phyloP scores from a whole-genome alignment of 495 filamentous ascomycete genomes.

The Cudoniella acicularis region DNA sequence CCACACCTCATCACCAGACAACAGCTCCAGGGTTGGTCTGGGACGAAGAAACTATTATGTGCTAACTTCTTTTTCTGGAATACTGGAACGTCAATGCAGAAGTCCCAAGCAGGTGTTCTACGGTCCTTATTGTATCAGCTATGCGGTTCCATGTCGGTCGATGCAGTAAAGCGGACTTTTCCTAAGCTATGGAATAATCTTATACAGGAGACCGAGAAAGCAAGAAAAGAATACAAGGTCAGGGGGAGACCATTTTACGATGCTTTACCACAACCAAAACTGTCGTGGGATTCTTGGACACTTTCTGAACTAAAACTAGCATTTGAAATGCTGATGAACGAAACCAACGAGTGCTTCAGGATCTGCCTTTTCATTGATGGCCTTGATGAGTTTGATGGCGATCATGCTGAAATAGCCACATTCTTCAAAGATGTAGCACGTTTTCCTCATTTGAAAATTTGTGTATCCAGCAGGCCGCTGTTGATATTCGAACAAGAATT shows the following conservation, averaged over 20 bases:
- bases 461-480: slow-evolving; percentile 15
- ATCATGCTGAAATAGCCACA: slow-evolving; percentile 24
- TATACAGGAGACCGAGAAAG: not conserved
- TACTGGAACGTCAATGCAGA: slow-evolving; percentile 37
- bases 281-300: not conserved
- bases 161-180: not conserved
- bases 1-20: slow-evolving; percentile 14
- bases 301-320: not conserved
- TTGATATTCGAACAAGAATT: not conserved
- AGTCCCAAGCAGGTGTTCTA: slow-evolving; percentile 38
- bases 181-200: not conserved
- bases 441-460: slow-evolving; percentile 27
- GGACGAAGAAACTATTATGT: not conserved
- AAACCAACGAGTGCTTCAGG: slow-evolving; percentile 3
- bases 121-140: slow-evolving; percentile 37
- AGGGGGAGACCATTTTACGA: not conserved
- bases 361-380: slow-evolving; percentile 33
- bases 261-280: not conserved
- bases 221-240: not conserved
- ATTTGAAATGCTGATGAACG: not conserved
- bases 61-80: slow-evolving; percentile 41
- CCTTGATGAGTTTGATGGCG: slow-evolving; percentile 35
- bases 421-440: slow-evolving; percentile 25
- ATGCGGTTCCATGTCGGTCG: too few relatives aligned
- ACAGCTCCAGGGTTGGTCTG: slow-evolving; percentile 24